These are phyloP conservation scores for Poronia punctata DNA, from an alignment of 495 filamentous ascomycete genomes.

Conservation along the genomic window DNA sequence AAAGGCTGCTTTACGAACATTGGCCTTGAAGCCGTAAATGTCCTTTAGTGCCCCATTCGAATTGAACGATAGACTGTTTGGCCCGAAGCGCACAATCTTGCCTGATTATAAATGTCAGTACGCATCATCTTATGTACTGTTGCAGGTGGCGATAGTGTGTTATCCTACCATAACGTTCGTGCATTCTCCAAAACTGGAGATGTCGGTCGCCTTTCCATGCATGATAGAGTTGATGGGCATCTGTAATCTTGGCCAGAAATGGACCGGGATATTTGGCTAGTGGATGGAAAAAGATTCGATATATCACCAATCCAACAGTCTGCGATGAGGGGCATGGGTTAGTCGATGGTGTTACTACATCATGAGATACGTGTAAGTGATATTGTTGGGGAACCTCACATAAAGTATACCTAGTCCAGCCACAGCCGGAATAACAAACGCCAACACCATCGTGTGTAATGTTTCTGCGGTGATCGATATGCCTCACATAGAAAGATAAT, in stretches of 20 bases:
- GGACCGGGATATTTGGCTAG: conserved; percentile 62
- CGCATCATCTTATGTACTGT: background rate
- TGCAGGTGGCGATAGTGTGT: background rate
- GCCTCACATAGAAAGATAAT: too few relatives aligned
- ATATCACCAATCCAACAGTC: conserved; percentile 31
- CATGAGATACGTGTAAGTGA: background rate
- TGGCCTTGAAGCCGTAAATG: conserved; percentile 55
- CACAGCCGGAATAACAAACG: conserved; percentile 2
- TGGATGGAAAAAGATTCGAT: conserved; percentile 56
- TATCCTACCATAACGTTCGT: conserved; percentile 48
- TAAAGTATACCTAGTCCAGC: conserved; percentile 15
- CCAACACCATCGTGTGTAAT: background rate
- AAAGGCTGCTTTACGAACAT: conserved; percentile 58
- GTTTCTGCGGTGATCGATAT: too few relatives aligned
- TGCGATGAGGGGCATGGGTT: conserved; percentile 9
- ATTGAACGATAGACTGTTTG: conserved; percentile 55
- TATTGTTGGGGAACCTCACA: conserved; percentile 16
- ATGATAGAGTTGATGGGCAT: conserved; percentile 50
- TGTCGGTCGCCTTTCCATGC: conserved; percentile 54
- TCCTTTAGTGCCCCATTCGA: conserved; percentile 48
- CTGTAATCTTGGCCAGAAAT: conserved; percentile 49
- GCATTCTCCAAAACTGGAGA: conserved; percentile 49
- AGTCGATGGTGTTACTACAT: conserved; percentile 1
- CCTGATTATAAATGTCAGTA: conserved; percentile 20
- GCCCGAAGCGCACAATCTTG: conserved; percentile 52